These are phyloP conservation scores for Sparassis latifolia DNA, from an alignment of 1,284 basidiomycete genomes.

Conservation along the genomic window DNA sequence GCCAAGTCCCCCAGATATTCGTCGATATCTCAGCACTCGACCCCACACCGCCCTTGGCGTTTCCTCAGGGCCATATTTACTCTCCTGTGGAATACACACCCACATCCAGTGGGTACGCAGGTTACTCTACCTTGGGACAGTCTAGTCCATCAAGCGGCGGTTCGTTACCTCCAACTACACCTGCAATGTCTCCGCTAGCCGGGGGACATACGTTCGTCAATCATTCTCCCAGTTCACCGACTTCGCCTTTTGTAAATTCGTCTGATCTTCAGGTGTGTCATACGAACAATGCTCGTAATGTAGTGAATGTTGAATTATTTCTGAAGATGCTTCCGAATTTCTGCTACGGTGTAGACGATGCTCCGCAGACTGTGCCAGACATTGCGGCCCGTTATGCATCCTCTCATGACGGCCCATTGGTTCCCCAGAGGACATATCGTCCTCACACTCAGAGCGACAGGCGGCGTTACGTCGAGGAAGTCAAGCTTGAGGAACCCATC, in stretches of 20 bases:
- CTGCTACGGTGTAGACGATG: not conserved
- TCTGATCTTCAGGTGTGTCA: constrained; percentile 3
- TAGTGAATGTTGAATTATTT: not conserved
- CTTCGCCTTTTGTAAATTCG: not conserved
- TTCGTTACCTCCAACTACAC: constrained; percentile 7
- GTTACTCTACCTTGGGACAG: too few relatives aligned
- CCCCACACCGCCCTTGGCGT: too few relatives aligned
- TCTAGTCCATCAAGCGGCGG: not conserved
- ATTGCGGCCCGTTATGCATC: constrained; percentile 9
- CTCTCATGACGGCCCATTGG: constrained; percentile 16
- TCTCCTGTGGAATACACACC: too few relatives aligned
- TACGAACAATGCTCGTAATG: not conserved
- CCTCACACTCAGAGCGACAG: constrained; percentile 70
- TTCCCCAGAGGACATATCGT: constrained; percentile 63
- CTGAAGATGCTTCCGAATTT: not conserved
- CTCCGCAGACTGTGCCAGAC: constrained; percentile 13
- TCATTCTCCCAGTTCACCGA: constrained; percentile 6
- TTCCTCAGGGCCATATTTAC: too few relatives aligned
- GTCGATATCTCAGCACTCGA: too few relatives aligned
- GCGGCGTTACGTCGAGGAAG: constrained; percentile 66
- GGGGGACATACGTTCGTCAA: constrained; percentile 7
- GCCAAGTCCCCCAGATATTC: too few relatives aligned
- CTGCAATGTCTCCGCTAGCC: not conserved
- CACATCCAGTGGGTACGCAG: too few relatives aligned
- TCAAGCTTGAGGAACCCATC: constrained; percentile 53